A percentile compares a stretch with the other conserved stretches of the same genome.
Evolutionary conservation across 2,329 filamentous ascomycete species (phyloP).

Genomic region (Alternaria alternata): DNA sequence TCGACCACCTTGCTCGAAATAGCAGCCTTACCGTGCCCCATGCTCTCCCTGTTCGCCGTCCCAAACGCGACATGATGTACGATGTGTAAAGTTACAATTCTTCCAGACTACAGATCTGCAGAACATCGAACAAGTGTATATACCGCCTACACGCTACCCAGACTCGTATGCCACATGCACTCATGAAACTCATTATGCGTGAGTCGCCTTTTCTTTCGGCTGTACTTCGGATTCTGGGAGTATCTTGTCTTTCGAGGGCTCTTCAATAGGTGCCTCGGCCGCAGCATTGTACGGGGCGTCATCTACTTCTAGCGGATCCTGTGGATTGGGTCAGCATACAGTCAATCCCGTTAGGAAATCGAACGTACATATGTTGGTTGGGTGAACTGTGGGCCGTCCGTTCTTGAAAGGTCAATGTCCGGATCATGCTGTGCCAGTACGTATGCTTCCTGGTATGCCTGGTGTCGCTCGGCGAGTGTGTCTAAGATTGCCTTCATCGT

Average conservation of each 20-base stretch:
- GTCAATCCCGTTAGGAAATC: too few relatives aligned
- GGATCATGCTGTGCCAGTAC: conserved; percentile 66
- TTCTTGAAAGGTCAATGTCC: conserved; percentile 35
- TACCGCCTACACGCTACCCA: not conserved
- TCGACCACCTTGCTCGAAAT: not conserved
- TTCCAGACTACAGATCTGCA: not conserved
- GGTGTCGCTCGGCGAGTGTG: conserved; percentile 84
- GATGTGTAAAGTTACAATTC: not conserved
- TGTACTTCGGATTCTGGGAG: conserved; percentile 9
- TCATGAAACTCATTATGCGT: conserved; percentile 12
- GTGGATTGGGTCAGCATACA: conserved; percentile 12
- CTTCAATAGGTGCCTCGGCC: conserved; percentile 4
- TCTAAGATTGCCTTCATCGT: conserved; percentile 88
- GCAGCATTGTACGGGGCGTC: conserved; percentile 12
- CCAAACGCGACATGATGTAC: not conserved
- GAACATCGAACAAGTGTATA: not conserved
- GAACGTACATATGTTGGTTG: conserved; percentile 35
- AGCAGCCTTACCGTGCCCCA: not conserved
- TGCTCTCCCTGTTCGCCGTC: not conserved
- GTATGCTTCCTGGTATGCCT: conserved; percentile 83
- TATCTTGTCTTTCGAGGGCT: conserved; percentile 8
- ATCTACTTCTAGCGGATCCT: conserved; percentile 34
- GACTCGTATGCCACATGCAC: not conserved
- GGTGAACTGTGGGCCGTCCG: conserved; percentile 37
- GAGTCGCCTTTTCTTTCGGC: conserved; percentile 25